phyloP scores from a whole-genome alignment of 169 alveolate species.

The Cryptosporidium andersoni region DNA sequence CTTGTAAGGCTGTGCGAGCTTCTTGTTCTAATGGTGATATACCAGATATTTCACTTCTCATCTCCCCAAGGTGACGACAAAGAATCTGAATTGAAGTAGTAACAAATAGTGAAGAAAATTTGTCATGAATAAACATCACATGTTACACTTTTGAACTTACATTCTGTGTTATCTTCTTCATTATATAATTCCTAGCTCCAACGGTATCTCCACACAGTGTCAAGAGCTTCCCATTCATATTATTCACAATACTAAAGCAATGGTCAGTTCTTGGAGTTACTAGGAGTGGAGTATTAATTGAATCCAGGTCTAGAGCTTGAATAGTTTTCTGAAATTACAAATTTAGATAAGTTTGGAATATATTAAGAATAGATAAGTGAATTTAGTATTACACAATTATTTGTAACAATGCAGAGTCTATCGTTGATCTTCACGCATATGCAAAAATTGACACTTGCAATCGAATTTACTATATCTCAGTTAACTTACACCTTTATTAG shows the following conservation, averaged over 20 bases:
- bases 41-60: constrained; percentile 65
- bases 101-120: neutral
- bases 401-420: no score
- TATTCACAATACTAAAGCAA: constrained; percentile 43
- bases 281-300: constrained; percentile 39
- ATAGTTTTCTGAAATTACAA: constrained; percentile 20
- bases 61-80: constrained; percentile 44
- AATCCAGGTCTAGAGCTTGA: constrained; percentile 18
- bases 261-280: constrained; percentile 66
- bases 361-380: no score
- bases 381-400: no score
- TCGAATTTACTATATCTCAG: neutral
- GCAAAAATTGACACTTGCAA: neutral
- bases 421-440: no score
- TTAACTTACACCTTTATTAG: constrained; percentile 50
- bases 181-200: constrained; percentile 67
- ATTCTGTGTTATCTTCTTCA: constrained; percentile 62
- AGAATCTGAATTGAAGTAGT: constrained; percentile 17
- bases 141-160: constrained; percentile 16
- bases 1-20: constrained; percentile 58
- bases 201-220: constrained; percentile 58
- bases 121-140: neutral
- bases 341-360: no score
- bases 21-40: constrained; percentile 63
- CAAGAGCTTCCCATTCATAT: constrained; percentile 11